A percentile compares a stretch with the other conserved stretches of the same genome.
These are phyloP conservation scores for Simplicillium aogashimaense DNA, from an alignment of 2,329 filamentous ascomycete species.

Conservation along the genomic window DNA sequence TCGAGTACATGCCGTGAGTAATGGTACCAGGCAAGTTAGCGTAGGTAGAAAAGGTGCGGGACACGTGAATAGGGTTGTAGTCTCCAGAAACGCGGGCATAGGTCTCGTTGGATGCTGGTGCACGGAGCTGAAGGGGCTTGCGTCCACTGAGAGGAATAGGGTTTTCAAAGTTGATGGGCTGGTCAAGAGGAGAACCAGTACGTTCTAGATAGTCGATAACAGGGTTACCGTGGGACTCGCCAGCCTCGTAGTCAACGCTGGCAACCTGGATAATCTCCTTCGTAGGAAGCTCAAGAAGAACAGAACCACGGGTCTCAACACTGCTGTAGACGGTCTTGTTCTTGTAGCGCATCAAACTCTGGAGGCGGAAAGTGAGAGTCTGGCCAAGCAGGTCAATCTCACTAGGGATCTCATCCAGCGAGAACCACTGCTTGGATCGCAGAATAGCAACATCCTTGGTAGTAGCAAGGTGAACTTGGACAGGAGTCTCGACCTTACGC, in stretches of 20 bases:
- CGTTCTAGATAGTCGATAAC: slow-evolving; percentile 94
- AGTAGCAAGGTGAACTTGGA: slow-evolving; percentile 81
- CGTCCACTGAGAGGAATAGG: slow-evolving; percentile 91
- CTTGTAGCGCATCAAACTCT: slow-evolving; percentile 88
- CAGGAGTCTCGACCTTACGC: slow-evolving; percentile 89
- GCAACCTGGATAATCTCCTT: slow-evolving; percentile 97
- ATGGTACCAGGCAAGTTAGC: slow-evolving; percentile 94
- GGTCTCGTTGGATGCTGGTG: slow-evolving; percentile 92
- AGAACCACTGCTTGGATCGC: slow-evolving; percentile 97
- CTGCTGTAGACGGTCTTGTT: slow-evolving; percentile 86
- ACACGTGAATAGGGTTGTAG: slow-evolving; percentile 98
- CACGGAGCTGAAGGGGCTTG: slow-evolving; percentile 77
- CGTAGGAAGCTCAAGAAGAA: slow-evolving; percentile 85
- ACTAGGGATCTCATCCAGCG: slow-evolving; percentile 56
- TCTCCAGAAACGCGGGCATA: slow-evolving; percentile 97
- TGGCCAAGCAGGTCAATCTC: slow-evolving; percentile 85
- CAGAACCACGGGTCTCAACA: slow-evolving; percentile 85
- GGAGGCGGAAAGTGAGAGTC: slow-evolving; percentile 90
- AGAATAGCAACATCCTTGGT: slow-evolving; percentile 89
- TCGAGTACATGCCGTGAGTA: slow-evolving; percentile 99
- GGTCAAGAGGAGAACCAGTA: slow-evolving; percentile 84
- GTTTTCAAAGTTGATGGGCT: slow-evolving; percentile 95
- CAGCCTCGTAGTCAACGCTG: slow-evolving; percentile 92
- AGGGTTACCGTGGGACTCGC: slow-evolving; percentile 86
- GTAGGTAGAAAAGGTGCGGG: slow-evolving; percentile 90